These are phyloP conservation scores for Tolypocladium ovalisporum DNA, from an alignment of 2,329 filamentous ascomycete species.

Conservation along the genomic window DNA sequence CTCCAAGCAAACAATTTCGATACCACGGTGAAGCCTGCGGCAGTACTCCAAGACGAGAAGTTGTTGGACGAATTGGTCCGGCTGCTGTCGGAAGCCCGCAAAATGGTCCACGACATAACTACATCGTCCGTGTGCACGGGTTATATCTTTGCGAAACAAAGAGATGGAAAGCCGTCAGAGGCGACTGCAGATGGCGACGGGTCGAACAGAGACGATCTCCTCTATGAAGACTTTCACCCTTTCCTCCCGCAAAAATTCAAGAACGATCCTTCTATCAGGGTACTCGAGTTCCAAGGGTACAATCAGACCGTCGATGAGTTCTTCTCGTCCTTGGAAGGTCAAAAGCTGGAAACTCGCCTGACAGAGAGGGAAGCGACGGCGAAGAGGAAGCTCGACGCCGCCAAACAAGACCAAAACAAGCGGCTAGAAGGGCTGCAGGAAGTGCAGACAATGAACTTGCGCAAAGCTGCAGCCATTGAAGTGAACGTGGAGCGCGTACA, in stretches of 20 bases:
- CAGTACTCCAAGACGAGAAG: slow-evolving; percentile 56
- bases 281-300: slow-evolving; percentile 73
- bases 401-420: slow-evolving; percentile 71
- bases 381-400: slow-evolving; percentile 75
- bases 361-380: slow-evolving; percentile 74
- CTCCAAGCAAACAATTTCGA: slow-evolving; percentile 63
- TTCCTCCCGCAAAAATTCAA: slow-evolving; percentile 77
- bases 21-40: slow-evolving; percentile 51
- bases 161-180: slow-evolving; percentile 12
- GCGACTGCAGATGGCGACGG: slow-evolving; percentile 20
- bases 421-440: slow-evolving; percentile 75
- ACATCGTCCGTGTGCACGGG: slow-evolving; percentile 57
- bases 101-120: slow-evolving; percentile 58
- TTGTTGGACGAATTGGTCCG: slow-evolving; percentile 56
- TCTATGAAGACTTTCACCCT: slow-evolving; percentile 94
- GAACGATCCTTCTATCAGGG: slow-evolving; percentile 49
- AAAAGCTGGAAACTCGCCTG: slow-evolving; percentile 76
- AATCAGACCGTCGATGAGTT: slow-evolving; percentile 94
- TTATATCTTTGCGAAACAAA: slow-evolving; percentile 75
- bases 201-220: slow-evolving; percentile 35
- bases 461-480: slow-evolving; percentile 83
- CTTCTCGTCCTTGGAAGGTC: slow-evolving; percentile 91
- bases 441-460: slow-evolving; percentile 69
- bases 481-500: slow-evolving; percentile 85
- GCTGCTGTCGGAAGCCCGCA: slow-evolving; percentile 59